Percentiles rank a stretch among this genome's conserved stretches.
Conservation (phyloP, 805 yeast genomes). For the Monosporozyma aerobia region DNA sequence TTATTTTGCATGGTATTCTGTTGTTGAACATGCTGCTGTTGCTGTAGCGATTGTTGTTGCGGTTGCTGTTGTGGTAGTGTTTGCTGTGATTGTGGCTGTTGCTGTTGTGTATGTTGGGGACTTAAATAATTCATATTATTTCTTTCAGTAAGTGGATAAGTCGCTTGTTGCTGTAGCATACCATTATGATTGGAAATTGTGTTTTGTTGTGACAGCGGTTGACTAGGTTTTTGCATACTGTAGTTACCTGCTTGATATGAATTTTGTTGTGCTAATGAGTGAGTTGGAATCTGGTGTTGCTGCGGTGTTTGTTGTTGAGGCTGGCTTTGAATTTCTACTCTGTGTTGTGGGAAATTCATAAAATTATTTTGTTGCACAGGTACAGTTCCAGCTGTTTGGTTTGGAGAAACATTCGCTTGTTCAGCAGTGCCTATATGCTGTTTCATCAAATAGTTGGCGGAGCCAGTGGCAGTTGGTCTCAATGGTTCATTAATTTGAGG, state of each 20-base stretch:
- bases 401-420: not conserved
- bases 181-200: not conserved
- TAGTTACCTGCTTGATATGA: constrained; percentile 1
- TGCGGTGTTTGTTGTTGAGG: constrained; percentile 7
- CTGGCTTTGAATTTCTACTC: constrained; percentile 2
- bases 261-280: constrained; percentile 3
- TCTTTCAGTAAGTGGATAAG: constrained; percentile 1
- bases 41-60: constrained; percentile 5
- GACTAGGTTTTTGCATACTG: not conserved
- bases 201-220: constrained; percentile 1
- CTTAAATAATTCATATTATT: not conserved
- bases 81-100: constrained; percentile 14
- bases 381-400: not conserved
- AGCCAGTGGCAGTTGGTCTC: constrained; percentile 29
- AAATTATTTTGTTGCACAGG: constrained; percentile 6
- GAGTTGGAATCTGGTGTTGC: not conserved
- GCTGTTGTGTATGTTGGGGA: constrained; percentile 2
- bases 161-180: not conserved
- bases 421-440: constrained; percentile 10
- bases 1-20: constrained; percentile 4
- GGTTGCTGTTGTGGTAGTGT: constrained; percentile 4
- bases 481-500: constrained; percentile 16
- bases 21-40: not conserved
- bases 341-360: constrained; percentile 7
- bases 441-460: constrained; percentile 27